Base-by-base conservation (phyloP, 176 grass and related monocot genomes). In the Secale cereale region DNA sequence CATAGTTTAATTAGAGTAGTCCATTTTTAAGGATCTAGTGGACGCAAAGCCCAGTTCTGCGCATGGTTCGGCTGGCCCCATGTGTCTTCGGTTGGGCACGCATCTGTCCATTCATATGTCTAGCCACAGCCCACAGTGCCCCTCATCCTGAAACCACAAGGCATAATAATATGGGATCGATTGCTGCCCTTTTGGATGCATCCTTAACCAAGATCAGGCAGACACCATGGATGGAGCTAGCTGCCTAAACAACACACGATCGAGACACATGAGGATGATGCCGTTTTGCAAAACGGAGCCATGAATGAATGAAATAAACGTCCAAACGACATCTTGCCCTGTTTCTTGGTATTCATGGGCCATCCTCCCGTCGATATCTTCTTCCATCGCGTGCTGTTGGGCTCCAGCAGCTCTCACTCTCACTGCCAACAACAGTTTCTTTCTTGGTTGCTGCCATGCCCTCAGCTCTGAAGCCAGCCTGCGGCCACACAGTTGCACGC, bases 61-160 rank as follows among this genome's bases (percentile, higher is more conserved):
- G 26, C 32, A 23, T 68, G 43, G 60, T 40, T 40, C 10, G 70
- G 73, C 73, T 29, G 73, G 88, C 35, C 88, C 88, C 70, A 81
- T 63, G 81, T 87, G 85, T 87, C 81, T 87, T 76, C 50, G 39
- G 81, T 91, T 87, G 17, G 50, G 76, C 68, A 54, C 26, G 77
- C 89, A 84, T 62, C 29, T 67, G 14, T 79, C 76, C 15, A 75
- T 23, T 59, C 52, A 50, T 59, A 10, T 46, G 25, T 43, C 50
- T 37, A 14, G 11, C 48, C 74, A 19, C 17, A 41, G 41, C 20
- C 43, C 72, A 16, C 20, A 45, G 45, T n/a, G 59, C 65, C 16
- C 2, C 70, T 27, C 57, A 79, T 83, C 59, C 41, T 66, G 70
- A 73, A 5, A 39, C 46, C 76, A 76, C 27, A 61, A 65, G 1